phyloP scores from a whole-genome alignment of 345 rosid genomes.

The Hirschfeldia incana region DNA sequence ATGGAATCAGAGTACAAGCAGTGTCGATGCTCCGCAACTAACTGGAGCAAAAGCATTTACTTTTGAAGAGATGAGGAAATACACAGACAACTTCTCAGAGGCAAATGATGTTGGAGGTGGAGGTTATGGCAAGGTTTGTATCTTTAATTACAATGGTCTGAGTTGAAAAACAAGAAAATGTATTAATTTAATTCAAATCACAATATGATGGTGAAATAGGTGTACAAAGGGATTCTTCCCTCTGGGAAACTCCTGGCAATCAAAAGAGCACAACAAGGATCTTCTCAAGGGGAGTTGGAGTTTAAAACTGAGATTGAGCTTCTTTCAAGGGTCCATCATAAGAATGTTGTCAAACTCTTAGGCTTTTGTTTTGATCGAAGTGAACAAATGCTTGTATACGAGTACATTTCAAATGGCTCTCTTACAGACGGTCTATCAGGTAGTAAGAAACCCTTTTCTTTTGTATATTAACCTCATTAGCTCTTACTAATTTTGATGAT shows the following conservation, averaged over 20 bases:
- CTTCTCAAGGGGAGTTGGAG: constrained; percentile 76
- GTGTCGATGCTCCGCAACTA: constrained; percentile 60
- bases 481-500: neutral
- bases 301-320: constrained; percentile 91
- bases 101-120: constrained; percentile 73
- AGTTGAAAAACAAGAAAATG: neutral
- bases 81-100: constrained; percentile 64
- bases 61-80: constrained; percentile 70
- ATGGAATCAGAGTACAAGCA: constrained; percentile 63
- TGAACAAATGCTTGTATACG: constrained; percentile 83
- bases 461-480: neutral
- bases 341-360: constrained; percentile 64
- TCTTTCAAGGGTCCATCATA: constrained; percentile 86
- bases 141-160: neutral
- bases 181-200: neutral
- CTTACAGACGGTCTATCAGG: constrained; percentile 73
- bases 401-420: constrained; percentile 67
- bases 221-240: constrained; percentile 66
- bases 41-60: constrained; percentile 77
- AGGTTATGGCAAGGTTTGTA: constrained; percentile 81
- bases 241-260: constrained; percentile 61
- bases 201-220: constrained; percentile 43
- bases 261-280: constrained; percentile 82
- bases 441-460: constrained; percentile 11
- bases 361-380: constrained; percentile 73